Evolutionary conservation across 768 basidiomycete genomes (phyloP).

Genomic region (Leccinellum luteum): DNA sequence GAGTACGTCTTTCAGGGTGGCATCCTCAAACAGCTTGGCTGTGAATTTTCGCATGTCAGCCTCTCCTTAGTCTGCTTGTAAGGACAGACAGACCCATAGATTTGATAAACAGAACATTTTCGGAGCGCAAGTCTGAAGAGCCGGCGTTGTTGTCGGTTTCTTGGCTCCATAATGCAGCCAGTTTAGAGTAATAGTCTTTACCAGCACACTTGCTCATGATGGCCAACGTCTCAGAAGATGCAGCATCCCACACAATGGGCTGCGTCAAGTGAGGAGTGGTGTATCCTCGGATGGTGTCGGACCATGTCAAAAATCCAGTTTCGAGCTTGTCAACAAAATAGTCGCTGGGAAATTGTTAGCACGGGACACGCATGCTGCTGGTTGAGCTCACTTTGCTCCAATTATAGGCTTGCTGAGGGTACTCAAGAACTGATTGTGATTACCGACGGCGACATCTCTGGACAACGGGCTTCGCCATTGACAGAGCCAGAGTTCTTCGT

Average conservation of each 20-base stretch:
- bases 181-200: slow-evolving; percentile 57
- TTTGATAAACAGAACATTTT: slow-evolving; percentile 49
- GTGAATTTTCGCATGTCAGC: slow-evolving; percentile 22
- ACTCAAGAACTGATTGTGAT: slow-evolving; percentile 49
- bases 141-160: slow-evolving; percentile 63
- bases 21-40: slow-evolving; percentile 68
- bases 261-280: slow-evolving; percentile 30
- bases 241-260: slow-evolving; percentile 51
- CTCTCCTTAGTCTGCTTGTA: slow-evolving; percentile 39
- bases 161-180: slow-evolving; percentile 73
- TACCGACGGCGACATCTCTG: slow-evolving; percentile 42
- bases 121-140: slow-evolving; percentile 54
- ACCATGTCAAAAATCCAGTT: slow-evolving; percentile 81
- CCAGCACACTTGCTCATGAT: slow-evolving; percentile 47
- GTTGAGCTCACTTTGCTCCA: slow-evolving; percentile 34
- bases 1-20: slow-evolving; percentile 51
- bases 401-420: slow-evolving; percentile 42
- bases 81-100: slow-evolving; percentile 40
- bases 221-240: slow-evolving; percentile 48
- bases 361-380: neutral
- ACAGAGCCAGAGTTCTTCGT: slow-evolving; percentile 69
- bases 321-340: slow-evolving; percentile 70
- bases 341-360: slow-evolving; percentile 32
- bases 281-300: slow-evolving; percentile 61
- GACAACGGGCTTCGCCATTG: slow-evolving; percentile 67